These are phyloP conservation scores for Pseudocohnilembus persalinus DNA, from an alignment of 169 alveolate genomes.

Conservation along the genomic window DNA sequence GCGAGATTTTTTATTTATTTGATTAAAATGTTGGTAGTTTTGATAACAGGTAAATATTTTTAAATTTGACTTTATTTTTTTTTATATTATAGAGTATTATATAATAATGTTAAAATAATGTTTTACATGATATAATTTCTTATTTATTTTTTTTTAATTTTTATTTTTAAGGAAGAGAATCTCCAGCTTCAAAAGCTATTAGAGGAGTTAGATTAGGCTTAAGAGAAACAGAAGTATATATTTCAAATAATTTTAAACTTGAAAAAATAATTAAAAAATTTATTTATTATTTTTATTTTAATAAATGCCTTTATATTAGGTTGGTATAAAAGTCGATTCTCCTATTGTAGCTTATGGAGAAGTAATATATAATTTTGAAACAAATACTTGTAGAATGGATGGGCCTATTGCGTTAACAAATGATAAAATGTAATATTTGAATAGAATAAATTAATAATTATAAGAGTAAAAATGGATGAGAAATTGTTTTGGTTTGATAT, in stretches of 20 bases:
- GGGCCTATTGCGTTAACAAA: background rate
- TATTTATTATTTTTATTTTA: too few relatives aligned
- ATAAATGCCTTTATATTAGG: background rate
- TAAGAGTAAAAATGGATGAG: background rate
- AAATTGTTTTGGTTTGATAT: background rate
- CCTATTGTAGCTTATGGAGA: background rate
- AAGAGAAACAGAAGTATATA: background rate
- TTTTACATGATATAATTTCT: too few relatives aligned
- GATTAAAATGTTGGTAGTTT: background rate
- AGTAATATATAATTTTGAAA: background rate
- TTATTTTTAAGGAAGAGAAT: background rate
- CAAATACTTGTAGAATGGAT: background rate
- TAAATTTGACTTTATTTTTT: too few relatives aligned
- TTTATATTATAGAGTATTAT: too few relatives aligned
- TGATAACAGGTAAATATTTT: too few relatives aligned
- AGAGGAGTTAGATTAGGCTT: background rate
- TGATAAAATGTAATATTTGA: background rate
- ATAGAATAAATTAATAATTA: too few relatives aligned
- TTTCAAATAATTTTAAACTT: background rate
- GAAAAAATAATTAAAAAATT: too few relatives aligned
- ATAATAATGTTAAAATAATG: too few relatives aligned
- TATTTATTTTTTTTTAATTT: too few relatives aligned
- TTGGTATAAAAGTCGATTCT: background rate
- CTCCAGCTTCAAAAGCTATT: background rate
- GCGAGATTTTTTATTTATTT: background rate